A percentile compares a stretch with the other conserved stretches of the same genome.
These are phyloP conservation scores for Colletotrichum sp. DNA, from an alignment of 2,329 filamentous ascomycete species.

Conservation along the genomic window DNA sequence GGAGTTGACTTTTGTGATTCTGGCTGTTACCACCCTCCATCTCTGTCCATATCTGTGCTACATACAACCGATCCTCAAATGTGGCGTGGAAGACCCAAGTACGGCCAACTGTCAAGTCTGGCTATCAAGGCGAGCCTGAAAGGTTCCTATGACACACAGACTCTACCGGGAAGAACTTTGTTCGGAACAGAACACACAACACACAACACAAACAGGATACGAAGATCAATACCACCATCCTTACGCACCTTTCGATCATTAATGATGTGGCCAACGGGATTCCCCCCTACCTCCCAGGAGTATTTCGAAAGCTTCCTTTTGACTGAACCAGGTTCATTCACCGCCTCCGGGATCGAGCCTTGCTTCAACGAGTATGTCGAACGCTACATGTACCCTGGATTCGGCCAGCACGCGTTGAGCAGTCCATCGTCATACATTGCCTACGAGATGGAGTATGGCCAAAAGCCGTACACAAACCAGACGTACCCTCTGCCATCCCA, in stretches of 20 bases:
- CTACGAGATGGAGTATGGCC: background rate
- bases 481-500: background rate
- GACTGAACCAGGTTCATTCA: too few relatives aligned
- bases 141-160: background rate
- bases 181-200: background rate
- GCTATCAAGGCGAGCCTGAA: background rate
- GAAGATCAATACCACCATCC: background rate
- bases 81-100: background rate
- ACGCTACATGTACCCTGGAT: background rate
- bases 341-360: too few relatives aligned
- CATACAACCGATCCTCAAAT: background rate
- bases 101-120: background rate
- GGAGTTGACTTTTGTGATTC: background rate
- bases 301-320: too few relatives aligned
- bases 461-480: background rate
- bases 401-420: background rate
- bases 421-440: background rate
- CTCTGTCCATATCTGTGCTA: background rate
- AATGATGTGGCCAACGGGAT: too few relatives aligned
- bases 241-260: too few relatives aligned
- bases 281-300: too few relatives aligned
- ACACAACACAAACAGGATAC: background rate
- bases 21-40: background rate
- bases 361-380: too few relatives aligned
- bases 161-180: background rate